Base-by-base conservation (phyloP, 805 yeast genomes). In the Spencermartinsiella europaea region DNA sequence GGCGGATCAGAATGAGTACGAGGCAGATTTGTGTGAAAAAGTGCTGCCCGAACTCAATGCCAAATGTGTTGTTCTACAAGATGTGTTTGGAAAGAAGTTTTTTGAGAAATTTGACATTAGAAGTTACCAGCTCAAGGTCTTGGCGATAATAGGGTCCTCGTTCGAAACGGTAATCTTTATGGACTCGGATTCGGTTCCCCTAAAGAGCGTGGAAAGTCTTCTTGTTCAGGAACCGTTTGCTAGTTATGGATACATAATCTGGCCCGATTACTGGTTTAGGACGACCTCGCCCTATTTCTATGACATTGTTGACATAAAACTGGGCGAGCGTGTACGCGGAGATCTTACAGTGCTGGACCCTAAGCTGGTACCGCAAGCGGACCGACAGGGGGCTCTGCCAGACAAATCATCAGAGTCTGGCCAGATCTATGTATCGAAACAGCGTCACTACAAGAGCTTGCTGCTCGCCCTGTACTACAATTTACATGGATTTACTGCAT, bases 251-350 rank as follows among this genome's bases (percentile, higher is more conserved):
- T 65, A 78, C 61, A 65, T 81, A 21, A 62, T 80, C 21, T 87
- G 95, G 91, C 95, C 95, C 1, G 96, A 87, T 64, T 87, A 81
- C 63, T 87, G 95, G 95, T 77, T 82, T 63, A 74, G 95, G 53
- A 80, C 90, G 4, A 85, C 90, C 1, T 77, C 85, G 1, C 95
- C 95, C 4, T 67, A 68, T 34, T 83, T 75, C 57, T 87, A 83
- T 63, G 75, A 77, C 25, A 79, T 87, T 53, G 86, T 86, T 0
- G 85, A 79, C 2, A 68, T 79, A 12, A 54, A 67, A 42, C 67
- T 79, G 1, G 73, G 76, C 22, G 56, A 59, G 39, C 68, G 56
- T 59, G 74, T 60, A 14, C 57, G 61, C 14, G 65, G 64, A 52
- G 47, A 67, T 54, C 44, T 68, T 64, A 68, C 48, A 50, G 77